Evolutionary conservation across 257 asterid species (phyloP), one percentile per base, ranked within the genome.

Genomic region (Penstemon barbatus): DNA sequence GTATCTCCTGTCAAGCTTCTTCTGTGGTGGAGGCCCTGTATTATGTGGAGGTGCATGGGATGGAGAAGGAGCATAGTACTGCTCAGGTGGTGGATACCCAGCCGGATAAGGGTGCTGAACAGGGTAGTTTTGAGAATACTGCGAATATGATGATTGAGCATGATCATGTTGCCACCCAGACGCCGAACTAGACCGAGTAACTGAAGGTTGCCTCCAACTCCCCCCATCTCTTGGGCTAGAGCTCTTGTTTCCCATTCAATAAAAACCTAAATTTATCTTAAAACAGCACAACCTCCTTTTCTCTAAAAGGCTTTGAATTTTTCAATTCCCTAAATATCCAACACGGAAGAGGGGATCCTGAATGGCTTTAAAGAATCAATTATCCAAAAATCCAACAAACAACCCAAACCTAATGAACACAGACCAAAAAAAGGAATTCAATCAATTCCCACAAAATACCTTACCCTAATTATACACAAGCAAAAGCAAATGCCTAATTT

Each of bases 211-310:
- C 68, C 91, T 81, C 82, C 79, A 58, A 72, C 75, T 82, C 8
- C 77, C 83, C 15, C 65, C 88, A 48, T 76, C 39, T 18, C 73
- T 60, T 13, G 80, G 72, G 57, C 85, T 88, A 18, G 97, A 93
- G 78, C 86, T 85, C 76, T 77, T 87, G 68, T 75, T 92, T 61
- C 99, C 99, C 99, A 93, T 93, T 73, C 80, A 44, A 71, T 64
- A 61, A 63, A 59, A 70, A 61, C 45, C 52, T 6, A 56, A 52
- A 71, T 41, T 55, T 4, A 45, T 72, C 71, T 71, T 51, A 61
- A 71, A 19, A 71, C 38, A 63, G 53, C 60, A 68, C 33, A 44
- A 56, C 19, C 65, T 59, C 40, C 43, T 59, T 37, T 46, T 54
- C 36, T 74, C 56, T 15, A 42, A 71, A 70, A 37, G 33, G 33